Base-by-base conservation (phyloP, 1,284 basidiomycete genomes). In the Amylostereum areolatum region DNA sequence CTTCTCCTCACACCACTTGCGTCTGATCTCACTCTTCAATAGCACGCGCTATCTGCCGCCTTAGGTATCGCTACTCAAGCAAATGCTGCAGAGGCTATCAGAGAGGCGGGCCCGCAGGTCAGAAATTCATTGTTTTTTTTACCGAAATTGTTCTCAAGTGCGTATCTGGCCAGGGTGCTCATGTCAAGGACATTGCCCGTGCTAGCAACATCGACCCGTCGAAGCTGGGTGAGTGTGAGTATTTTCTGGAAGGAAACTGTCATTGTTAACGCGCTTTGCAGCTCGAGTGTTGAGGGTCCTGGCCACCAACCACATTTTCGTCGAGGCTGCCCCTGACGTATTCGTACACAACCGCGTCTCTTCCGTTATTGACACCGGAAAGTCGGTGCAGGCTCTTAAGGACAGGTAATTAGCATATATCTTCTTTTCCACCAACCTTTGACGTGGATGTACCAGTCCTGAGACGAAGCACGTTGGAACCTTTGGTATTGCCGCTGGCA, bases 301-400 rank as follows among this genome's bases (percentile, higher is more conserved):
- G 3, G 68, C 69, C 0, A 67, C 66, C 0, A 61, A 70, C 49
- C 67, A 75, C 49, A 62, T 76, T 42, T 76, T 71, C 50, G 50
- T 51, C 4, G 74, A 78, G 53, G 55, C 73, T 0, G 43, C 50
- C 3, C 73, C 72, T 1, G 65, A 75, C 48, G 64, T 72, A 0
- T 77, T 75, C 50, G 60, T 66, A 0, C 68, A 72, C 51, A 77
- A 66, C 31, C 68, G 72, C 2, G 60, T 72, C 35, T 74, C 74
- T 0, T 62, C 65, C 29, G 48, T 64, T 28, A 51, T 77, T 5
- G 72, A 75, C 49, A 73, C 68, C 0, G 60, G 62, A n/a, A 75
- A 73, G 45, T 52, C 64, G 3, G 53, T 65, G 9, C 49, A 61
- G 30, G 63, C 66, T 5, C 47, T 72, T 11, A 43, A 57, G 5